These are phyloP conservation scores for Sedum album DNA, from an alignment of 164 flowering plant species.

Conservation along the genomic window DNA sequence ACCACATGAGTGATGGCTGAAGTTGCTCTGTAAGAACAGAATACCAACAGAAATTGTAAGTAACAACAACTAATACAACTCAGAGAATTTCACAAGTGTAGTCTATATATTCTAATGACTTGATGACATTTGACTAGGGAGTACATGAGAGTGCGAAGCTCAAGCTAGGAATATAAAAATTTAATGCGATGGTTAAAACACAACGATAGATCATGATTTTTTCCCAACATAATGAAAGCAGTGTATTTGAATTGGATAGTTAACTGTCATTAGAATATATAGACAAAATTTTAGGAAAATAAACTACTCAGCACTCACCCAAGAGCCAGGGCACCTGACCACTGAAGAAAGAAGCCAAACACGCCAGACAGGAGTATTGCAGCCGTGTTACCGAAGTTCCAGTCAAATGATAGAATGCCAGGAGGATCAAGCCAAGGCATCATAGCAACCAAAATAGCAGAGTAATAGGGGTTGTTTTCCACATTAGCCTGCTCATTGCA, in stretches of 20 bases:
- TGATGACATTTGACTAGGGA: background rate
- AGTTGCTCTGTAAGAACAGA: slow-evolving; percentile 60
- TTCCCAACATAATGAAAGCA: background rate
- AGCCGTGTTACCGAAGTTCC: slow-evolving; percentile 50
- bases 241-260: background rate
- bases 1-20: slow-evolving; percentile 90
- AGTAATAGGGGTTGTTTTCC: slow-evolving; percentile 96
- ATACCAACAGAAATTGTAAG: background rate
- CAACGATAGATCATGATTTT: background rate
- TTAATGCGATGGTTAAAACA: background rate
- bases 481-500: slow-evolving; percentile 65
- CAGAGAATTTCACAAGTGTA: background rate
- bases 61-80: background rate
- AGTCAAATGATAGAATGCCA: slow-evolving; percentile 62
- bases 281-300: background rate
- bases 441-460: slow-evolving; percentile 61
- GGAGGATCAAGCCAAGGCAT: slow-evolving; percentile 96
- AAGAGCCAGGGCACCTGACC: slow-evolving; percentile 98
- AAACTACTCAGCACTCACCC: slow-evolving; percentile 67
- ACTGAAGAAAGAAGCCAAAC: slow-evolving; percentile 92
- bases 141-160: background rate
- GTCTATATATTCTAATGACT: background rate
- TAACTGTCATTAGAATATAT: background rate
- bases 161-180: background rate
- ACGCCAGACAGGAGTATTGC: slow-evolving; percentile 67